Evolutionary conservation across 2,329 filamentous ascomycete genomes (phyloP), one percentile per base, ranked within the genome.

Genomic region (Waltergamsia citrina): DNA sequence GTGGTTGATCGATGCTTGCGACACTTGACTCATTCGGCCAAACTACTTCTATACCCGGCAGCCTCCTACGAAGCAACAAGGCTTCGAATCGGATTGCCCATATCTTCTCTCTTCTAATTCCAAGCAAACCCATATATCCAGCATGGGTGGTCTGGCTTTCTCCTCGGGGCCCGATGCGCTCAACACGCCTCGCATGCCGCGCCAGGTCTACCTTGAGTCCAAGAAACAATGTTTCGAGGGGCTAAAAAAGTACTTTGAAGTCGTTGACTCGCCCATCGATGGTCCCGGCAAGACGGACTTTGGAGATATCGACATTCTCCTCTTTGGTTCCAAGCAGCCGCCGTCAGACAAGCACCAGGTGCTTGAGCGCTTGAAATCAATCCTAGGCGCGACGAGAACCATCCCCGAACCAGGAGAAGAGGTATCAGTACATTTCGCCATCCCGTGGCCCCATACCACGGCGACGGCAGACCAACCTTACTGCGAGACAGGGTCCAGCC

Each of bases 261-360:
- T 57, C 7, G 74, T 82, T 5, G 68, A 64, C 1, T 65, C 69
- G 0, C 77, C 82, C 0, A 70, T 80, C 19, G 81, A 86, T 43
- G 80, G 73, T 0, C 83, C 84, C 0, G 77, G 52, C 2, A 92
- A 92, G 53, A 27, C 43, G 0, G 71, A 77, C 43, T 70, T 75
- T 46, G 85, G 85, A 15, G 85, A 92, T 43, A 59, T 93, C 24
- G 85, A 92, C 53, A 64, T 88, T 38, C 53, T 86, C 2, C 67
- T 85, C 2, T 58, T 62, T 0, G 49, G 51, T 21, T 54, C 58
- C 12, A 49, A 43, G 14, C 18, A 41, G 7, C 6, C 25, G 7
- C n/a, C n/a, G n/a, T n/a, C n/a, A n/a, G n/a, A n/a, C n/a, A n/a
- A n/a, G n/a, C n/a, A n/a, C n/a, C n/a, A n/a, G n/a, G n/a, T n/a